These are phyloP conservation scores for Boletus sp. DNA, from an alignment of 1,284 basidiomycete species.

Conservation along the genomic window DNA sequence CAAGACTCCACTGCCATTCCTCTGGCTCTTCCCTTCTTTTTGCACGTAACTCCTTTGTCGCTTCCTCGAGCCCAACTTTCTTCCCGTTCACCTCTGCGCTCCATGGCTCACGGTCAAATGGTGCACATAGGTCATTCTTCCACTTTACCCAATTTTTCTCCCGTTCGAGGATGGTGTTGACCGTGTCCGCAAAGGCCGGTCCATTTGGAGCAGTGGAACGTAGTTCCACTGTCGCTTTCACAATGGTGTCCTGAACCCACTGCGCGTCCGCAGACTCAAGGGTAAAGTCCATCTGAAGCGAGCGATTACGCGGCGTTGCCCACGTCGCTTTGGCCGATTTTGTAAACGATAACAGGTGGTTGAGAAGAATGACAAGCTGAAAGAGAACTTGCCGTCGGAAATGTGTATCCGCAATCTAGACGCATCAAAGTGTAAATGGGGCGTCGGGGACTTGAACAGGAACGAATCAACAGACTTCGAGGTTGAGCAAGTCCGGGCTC, in stretches of 20 bases:
- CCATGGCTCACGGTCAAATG: conserved; percentile 72
- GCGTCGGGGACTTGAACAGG: conserved; percentile 1
- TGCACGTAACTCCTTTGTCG: conserved; percentile 47
- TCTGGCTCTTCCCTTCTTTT: conserved; percentile 52
- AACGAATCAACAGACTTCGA: conserved; percentile 57
- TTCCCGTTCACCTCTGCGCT: conserved; percentile 43
- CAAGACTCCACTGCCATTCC: conserved; percentile 59
- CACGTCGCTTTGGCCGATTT: conserved; percentile 61
- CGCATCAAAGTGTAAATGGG: conserved; percentile 6
- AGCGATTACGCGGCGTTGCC: conserved; percentile 60
- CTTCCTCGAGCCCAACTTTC: conserved; percentile 57
- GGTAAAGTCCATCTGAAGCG: conserved; percentile 76
- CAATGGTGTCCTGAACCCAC: conserved; percentile 70
- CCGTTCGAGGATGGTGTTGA: conserved; percentile 64
- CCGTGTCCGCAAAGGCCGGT: conserved; percentile 68
- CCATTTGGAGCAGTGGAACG: conserved; percentile 72
- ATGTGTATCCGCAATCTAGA: conserved; percentile 78
- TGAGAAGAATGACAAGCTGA: conserved; percentile 79
- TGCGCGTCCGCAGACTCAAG: conserved; percentile 60
- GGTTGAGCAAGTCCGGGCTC: conserved; percentile 77
- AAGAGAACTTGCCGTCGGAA: conserved; percentile 91
- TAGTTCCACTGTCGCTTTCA: conserved; percentile 64
- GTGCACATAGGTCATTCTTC: conserved; percentile 74
- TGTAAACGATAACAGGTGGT: conserved; percentile 77
- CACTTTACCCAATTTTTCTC: conserved; percentile 85